phyloP scores from a whole-genome alignment of 2,329 filamentous ascomycete species.

The Exophiala sp. region DNA sequence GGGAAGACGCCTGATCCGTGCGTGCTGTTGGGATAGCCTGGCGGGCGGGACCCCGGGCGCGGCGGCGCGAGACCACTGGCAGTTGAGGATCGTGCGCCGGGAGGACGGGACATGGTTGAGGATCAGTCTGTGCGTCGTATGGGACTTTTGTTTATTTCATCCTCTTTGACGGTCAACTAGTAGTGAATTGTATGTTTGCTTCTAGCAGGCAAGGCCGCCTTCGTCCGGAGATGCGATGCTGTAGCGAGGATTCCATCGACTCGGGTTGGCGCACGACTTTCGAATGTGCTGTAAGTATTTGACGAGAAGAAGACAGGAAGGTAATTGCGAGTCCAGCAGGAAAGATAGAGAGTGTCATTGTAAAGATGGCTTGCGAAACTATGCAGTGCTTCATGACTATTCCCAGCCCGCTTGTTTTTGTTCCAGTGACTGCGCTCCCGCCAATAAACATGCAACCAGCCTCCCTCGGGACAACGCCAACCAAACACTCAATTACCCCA shows the following conservation, averaged over 20 bases:
- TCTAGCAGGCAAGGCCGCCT: slow-evolving; percentile 14
- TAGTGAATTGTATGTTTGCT: not conserved
- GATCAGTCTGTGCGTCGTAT: not conserved
- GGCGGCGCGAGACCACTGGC: slow-evolving; percentile 23
- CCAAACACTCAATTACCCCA: too few species aligned
- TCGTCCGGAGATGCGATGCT: slow-evolving; percentile 13
- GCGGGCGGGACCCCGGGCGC: not conserved
- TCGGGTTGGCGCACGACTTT: not conserved
- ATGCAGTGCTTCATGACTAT: too few species aligned
- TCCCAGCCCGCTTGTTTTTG: too few species aligned
- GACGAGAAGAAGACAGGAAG: not conserved
- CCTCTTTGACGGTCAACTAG: slow-evolving; percentile 2
- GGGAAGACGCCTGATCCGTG: slow-evolving; percentile 20
- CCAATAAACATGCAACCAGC: too few species aligned
- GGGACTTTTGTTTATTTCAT: not conserved
- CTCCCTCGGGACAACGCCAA: too few species aligned
- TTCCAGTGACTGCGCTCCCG: not conserved
- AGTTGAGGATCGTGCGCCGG: slow-evolving; percentile 18
- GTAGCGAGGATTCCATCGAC: slow-evolving; percentile 20
- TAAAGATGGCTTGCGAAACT: too few species aligned
- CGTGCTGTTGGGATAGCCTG: slow-evolving; percentile 15
- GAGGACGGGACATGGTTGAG: slow-evolving; percentile 19
- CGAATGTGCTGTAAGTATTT: not conserved
- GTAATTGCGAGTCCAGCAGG: not conserved
- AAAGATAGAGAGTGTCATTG: not conserved